Conservation (phyloP, 768 basidiomycete species). For the Leccinum rimulosum region DNA sequence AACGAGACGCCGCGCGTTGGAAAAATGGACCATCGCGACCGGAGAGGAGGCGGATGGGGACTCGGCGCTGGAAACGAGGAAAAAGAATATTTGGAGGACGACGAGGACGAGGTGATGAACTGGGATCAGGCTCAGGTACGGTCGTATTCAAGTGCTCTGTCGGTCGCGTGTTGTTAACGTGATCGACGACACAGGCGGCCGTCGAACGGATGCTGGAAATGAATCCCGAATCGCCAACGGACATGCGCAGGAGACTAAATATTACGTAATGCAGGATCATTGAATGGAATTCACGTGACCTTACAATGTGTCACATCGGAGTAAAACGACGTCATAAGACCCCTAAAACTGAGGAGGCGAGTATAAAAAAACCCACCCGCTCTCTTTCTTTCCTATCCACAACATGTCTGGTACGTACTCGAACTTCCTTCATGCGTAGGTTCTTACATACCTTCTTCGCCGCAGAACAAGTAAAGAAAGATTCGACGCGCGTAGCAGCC, state of each 20-base stretch:
- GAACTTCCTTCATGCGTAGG: fast-evolving
- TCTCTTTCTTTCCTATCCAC: background rate
- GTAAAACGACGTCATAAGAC: slow-evolving; percentile 15
- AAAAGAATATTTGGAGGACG: slow-evolving; percentile 56
- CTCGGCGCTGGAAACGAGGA: slow-evolving; percentile 61
- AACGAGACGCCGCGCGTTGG: slow-evolving; percentile 55
- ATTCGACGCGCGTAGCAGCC: slow-evolving; percentile 47
- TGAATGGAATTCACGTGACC: slow-evolving; percentile 11
- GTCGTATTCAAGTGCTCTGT: background rate
- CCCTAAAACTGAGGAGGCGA: slow-evolving; percentile 6
- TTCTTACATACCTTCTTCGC: background rate
- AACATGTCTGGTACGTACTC: slow-evolving; percentile 15
- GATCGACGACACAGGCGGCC: slow-evolving; percentile 37
- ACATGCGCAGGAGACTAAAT: slow-evolving; percentile 25
- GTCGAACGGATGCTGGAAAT: slow-evolving; percentile 62
- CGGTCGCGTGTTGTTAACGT: background rate
- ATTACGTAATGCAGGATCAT: slow-evolving; percentile 2
- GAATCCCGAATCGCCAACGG: slow-evolving; percentile 31
- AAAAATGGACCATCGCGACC: slow-evolving; percentile 38
- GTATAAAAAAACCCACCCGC: background rate
- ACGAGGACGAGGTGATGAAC: slow-evolving; percentile 60
- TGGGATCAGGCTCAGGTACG: slow-evolving; percentile 71
- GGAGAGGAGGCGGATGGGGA: slow-evolving; percentile 66
- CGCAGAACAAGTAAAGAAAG: slow-evolving; percentile 33
- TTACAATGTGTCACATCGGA: background rate